Base-by-base conservation (phyloP, 177 flowering plant genomes). In the Vitis hybrid region DNA sequence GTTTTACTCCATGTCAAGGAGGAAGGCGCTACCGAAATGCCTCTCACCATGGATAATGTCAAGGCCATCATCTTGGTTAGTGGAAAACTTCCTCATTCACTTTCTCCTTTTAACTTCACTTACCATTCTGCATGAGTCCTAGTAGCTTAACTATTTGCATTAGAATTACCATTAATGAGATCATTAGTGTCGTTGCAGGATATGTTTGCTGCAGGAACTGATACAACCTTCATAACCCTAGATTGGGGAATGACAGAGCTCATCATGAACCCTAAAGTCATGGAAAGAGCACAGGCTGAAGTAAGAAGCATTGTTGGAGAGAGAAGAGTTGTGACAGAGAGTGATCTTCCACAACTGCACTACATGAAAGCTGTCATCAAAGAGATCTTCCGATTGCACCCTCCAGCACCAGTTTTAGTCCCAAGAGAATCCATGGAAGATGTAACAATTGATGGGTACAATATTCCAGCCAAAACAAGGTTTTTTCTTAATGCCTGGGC, bases 221-320 rank as follows among this genome's bases (percentile, higher is more conserved):
- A 80, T 65, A 82, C 87, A 20, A 78, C 80, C 11, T 74, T 56
- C 57, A 71, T 67, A 16, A 65, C 78, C 12, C 68, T 84, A 15
- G 86, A 79, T 0, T 84, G 88, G 88, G 82, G 20, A 61, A 81
- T 86, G 85, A 77, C 86, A n/a, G 86, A 81, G 70, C 82, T 86
- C 5, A 63, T 86, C 11, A 73, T 14, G 63, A 72, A 83, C 61
- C 86, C 83, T 0, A 14, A n/a, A 20, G 69, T 54, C 9, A 57
- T 81, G 81, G 20, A 78, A 68, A 77, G 48, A 65, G 78, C 74
- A 18, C 86, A 84, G 74, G 73, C 54, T 0, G 87, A 83, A 68
- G 73, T 86, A 1, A 16, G 81, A 48, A 54, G 65, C 9, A 11
- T 74, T 9, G 73, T 79, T 1, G 79, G 77, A 49, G 76, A 70